These are phyloP conservation scores for Kockovaella imperatae DNA, from an alignment of 768 basidiomycete species.

Conservation along the genomic window DNA sequence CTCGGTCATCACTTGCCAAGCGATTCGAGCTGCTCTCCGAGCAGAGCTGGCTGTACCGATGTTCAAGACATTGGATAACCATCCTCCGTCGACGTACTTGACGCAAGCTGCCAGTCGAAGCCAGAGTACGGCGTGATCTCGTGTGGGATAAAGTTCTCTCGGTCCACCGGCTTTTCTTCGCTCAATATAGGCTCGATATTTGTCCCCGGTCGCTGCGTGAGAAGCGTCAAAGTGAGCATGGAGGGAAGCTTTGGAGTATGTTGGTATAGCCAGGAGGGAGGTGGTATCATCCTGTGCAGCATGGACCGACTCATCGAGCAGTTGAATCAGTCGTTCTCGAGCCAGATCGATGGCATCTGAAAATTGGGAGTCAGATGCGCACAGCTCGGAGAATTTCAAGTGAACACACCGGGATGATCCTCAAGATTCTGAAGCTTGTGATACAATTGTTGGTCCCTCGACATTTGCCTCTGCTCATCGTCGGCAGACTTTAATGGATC, in stretches of 20 bases:
- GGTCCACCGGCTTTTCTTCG: constrained; percentile 25
- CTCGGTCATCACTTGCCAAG: constrained; percentile 41
- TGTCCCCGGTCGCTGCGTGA: constrained; percentile 15
- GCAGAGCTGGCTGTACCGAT: constrained; percentile 4
- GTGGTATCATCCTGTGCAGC: constrained; percentile 8
- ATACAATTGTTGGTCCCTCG: constrained; percentile 26
- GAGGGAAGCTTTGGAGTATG: constrained; percentile 15
- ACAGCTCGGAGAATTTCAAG: background rate
- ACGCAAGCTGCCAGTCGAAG: constrained; percentile 28
- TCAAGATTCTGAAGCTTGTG: constrained; percentile 34
- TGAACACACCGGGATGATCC: constrained; percentile 29
- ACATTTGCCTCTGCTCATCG: constrained; percentile 3
- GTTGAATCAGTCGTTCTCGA: constrained; percentile 13
- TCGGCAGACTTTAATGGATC: background rate
- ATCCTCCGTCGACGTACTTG: constrained; percentile 40
- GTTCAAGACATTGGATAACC: constrained; percentile 25
- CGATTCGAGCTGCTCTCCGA: constrained; percentile 10
- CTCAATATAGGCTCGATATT: constrained; percentile 27
- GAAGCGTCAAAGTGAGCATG: constrained; percentile 8
- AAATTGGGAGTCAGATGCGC: background rate
- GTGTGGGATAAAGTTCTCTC: constrained; percentile 32
- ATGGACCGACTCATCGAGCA: constrained; percentile 25
- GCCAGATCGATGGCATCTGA: constrained; percentile 20
- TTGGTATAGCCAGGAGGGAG: constrained; percentile 20
- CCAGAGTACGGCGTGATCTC: constrained; percentile 29